These are phyloP conservation scores for Fonsecaea pedrosoi DNA, from an alignment of 2,329 filamentous ascomycete genomes.

Conservation along the genomic window DNA sequence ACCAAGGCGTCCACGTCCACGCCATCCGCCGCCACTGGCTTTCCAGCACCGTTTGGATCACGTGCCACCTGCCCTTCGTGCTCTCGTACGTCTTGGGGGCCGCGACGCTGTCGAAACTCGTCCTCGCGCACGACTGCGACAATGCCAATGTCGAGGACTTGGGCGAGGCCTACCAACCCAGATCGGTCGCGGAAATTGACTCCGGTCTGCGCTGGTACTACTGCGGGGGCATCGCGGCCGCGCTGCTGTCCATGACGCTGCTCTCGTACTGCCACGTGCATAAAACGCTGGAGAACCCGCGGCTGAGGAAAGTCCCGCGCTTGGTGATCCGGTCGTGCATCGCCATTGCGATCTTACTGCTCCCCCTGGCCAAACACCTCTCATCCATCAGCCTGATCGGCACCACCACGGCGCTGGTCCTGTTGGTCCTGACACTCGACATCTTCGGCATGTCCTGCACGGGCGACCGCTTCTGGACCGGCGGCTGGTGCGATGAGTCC, in stretches of 20 bases:
- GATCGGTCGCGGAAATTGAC: slow-evolving; percentile 11
- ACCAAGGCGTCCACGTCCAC: slow-evolving; percentile 16
- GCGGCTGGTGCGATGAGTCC: slow-evolving; percentile 19
- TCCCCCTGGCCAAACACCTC: slow-evolving; percentile 13
- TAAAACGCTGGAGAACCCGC: slow-evolving; percentile 18
- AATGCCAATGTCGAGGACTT: slow-evolving; percentile 18
- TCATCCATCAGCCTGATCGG: slow-evolving; percentile 14
- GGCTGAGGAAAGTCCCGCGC: slow-evolving; percentile 9
- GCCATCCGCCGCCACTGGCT: slow-evolving; percentile 20
- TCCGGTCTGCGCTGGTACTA: slow-evolving; percentile 16
- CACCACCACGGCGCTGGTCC: slow-evolving; percentile 9
- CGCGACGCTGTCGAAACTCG: slow-evolving; percentile 15
- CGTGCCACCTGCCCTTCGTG: slow-evolving; percentile 20
- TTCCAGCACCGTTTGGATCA: slow-evolving; percentile 20
- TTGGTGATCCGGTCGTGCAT: slow-evolving; percentile 10
- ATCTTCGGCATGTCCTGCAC: slow-evolving; percentile 19
- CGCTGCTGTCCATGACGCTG: slow-evolving; percentile 13
- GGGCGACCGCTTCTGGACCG: slow-evolving; percentile 19
- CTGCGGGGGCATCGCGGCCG: slow-evolving; percentile 10
- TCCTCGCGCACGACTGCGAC: slow-evolving; percentile 20
- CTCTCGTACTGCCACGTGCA: slow-evolving; percentile 19
- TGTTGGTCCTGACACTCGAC: slow-evolving; percentile 9
- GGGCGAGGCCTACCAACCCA: slow-evolving; percentile 11
- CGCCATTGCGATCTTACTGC: slow-evolving; percentile 12
- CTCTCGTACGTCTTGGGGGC: slow-evolving; percentile 15